A percentile compares a stretch with the other conserved stretches of the same genome.
Conservation (phyloP, 495 filamentous ascomycete genomes). For the Aspergillus sparsus region DNA sequence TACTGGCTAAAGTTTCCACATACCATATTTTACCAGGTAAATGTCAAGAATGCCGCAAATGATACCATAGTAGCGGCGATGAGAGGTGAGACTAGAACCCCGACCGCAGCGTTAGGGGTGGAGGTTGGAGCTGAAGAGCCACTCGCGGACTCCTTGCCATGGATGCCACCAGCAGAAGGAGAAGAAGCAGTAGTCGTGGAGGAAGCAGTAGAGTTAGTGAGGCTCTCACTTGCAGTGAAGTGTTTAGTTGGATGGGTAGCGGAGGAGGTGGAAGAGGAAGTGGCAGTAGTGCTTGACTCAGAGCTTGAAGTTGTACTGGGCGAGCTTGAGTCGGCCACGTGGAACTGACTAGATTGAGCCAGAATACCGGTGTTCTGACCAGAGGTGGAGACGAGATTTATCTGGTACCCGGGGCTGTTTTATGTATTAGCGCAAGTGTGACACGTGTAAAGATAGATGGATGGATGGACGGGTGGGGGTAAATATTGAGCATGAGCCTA, state of each 20-base stretch:
- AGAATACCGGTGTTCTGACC: constrained; percentile 41
- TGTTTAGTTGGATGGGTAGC: not conserved
- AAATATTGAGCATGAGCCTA: constrained; percentile 19
- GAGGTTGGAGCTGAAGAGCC: not conserved
- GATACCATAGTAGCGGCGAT: not conserved
- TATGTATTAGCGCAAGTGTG: constrained; percentile 9
- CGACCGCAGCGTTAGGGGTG: not conserved
- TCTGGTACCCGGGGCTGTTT: constrained; percentile 40
- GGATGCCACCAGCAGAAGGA: not conserved
- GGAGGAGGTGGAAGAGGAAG: constrained; percentile 10
- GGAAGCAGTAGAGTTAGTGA: no score
- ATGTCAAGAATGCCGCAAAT: not conserved
- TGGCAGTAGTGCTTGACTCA: constrained; percentile 17
- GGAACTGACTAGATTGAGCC: constrained; percentile 44
- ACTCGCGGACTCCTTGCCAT: not conserved
- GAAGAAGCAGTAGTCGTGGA: no score
- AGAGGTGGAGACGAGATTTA: constrained; percentile 38
- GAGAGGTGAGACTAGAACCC: not conserved
- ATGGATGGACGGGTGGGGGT: not conserved
- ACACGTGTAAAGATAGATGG: not conserved
- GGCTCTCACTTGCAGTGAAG: not conserved
- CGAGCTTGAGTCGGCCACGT: constrained; percentile 29
- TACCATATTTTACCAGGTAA: not conserved
- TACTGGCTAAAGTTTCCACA: not conserved
- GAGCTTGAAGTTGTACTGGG: constrained; percentile 22